A percentile compares a stretch with the other conserved stretches of the same genome.
phyloP scores from a whole-genome alignment of 1,284 basidiomycete genomes.

The Schizopora paradoxa region DNA sequence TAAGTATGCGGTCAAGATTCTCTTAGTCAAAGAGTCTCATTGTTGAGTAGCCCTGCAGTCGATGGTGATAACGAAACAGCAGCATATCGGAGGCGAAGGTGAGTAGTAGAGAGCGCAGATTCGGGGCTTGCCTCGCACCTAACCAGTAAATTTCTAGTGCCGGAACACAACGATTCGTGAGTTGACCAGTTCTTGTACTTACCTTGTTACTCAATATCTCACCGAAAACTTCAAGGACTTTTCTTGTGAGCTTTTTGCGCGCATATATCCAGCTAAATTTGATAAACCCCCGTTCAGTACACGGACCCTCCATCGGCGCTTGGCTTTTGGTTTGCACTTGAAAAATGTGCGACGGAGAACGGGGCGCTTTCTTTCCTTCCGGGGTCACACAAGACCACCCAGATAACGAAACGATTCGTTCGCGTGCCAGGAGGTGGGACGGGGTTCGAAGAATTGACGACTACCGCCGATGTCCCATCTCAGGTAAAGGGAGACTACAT shows the following conservation, averaged over 20 bases:
- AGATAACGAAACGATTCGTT: constrained; percentile 79
- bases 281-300: constrained; percentile 49
- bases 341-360: constrained; percentile 79
- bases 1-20: constrained; percentile 27
- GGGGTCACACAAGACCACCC: constrained; percentile 75
- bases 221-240: constrained; percentile 45
- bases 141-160: constrained; percentile 38
- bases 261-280: background rate
- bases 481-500: constrained; percentile 54
- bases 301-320: constrained; percentile 88
- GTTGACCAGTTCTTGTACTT: constrained; percentile 27
- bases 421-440: constrained; percentile 70
- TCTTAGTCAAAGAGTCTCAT: constrained; percentile 18
- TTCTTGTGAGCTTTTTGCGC: constrained; percentile 46
- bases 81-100: constrained; percentile 86
- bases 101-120: too few relatives aligned
- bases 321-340: constrained; percentile 94
- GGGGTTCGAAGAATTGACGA: constrained; percentile 63
- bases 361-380: constrained; percentile 90
- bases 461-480: constrained; percentile 38
- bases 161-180: constrained; percentile 80
- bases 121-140: too few relatives aligned
- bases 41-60: constrained; percentile 71
- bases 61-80: constrained; percentile 93
- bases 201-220: background rate